phyloP scores from a whole-genome alignment of 495 filamentous ascomycete genomes.

The Usnea hakonensis region DNA sequence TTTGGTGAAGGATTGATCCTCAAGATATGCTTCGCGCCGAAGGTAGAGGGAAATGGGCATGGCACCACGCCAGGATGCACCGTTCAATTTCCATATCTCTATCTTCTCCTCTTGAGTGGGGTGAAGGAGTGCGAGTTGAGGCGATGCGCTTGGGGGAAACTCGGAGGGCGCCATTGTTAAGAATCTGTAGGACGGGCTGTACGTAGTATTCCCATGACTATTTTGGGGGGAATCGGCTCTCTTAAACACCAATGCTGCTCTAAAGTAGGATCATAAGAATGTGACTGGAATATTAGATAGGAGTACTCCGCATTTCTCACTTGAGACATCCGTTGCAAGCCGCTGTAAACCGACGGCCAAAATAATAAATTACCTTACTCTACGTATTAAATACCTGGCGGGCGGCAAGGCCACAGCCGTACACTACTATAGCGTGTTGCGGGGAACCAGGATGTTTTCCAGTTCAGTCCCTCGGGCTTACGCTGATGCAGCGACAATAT shows the following conservation, averaged over 20 bases:
- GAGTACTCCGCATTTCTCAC: neutral
- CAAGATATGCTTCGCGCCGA: constrained; percentile 64
- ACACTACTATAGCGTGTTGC: neutral
- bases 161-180: constrained; percentile 8
- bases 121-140: constrained; percentile 56
- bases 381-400: no score
- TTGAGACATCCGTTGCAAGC: neutral
- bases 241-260: neutral
- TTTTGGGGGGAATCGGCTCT: neutral
- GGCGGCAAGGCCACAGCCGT: no score
- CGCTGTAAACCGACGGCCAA: neutral
- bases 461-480: neutral
- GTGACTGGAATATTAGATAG: neutral
- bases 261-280: neutral
- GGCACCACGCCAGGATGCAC: constrained; percentile 61
- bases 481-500: neutral
- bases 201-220: neutral
- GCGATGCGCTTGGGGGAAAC: constrained; percentile 52
- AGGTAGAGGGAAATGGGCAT: constrained; percentile 65
- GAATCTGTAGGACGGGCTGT: neutral
- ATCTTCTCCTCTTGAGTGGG: constrained; percentile 59
- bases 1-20: constrained; percentile 55
- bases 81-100: constrained; percentile 59
- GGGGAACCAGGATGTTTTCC: neutral
- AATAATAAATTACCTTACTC: no score